Evolutionary conservation across 129 eudicot genomes (phyloP).

Genomic region (Tagetes patula): DNA sequence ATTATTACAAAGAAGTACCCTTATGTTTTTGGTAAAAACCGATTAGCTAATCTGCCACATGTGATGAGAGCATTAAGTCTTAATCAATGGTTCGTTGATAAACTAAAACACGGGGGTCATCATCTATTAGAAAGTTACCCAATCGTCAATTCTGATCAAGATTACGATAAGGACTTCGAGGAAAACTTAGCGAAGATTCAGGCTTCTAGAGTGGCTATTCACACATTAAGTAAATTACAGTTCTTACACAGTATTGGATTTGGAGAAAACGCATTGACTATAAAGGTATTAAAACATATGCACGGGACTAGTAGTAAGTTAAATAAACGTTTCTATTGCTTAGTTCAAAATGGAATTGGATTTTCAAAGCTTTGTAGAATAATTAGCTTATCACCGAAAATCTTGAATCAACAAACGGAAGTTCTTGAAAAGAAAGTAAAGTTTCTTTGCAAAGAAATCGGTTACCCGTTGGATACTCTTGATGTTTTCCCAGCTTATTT

Average conservation of each 20-base stretch:
- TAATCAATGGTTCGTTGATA: conserved; percentile 63
- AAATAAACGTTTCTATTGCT: conserved; percentile 54
- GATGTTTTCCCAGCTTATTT: conserved; percentile 63
- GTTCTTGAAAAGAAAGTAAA: conserved; percentile 44
- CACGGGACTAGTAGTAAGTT: conserved; percentile 47
- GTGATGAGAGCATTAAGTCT: conserved; percentile 65
- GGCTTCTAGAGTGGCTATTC: conserved; percentile 31
- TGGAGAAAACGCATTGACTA: conserved; percentile 54
- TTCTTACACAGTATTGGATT: conserved; percentile 70
- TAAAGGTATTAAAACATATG: conserved; percentile 37
- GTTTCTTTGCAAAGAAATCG: conserved; percentile 51
- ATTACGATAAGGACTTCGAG: conserved; percentile 41
- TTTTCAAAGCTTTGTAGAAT: conserved; percentile 65
- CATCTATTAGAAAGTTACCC: conserved; percentile 39
- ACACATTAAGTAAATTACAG: conserved; percentile 43
- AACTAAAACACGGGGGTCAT: conserved; percentile 48
- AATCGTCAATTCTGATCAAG: conserved; percentile 39
- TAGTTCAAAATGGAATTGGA: conserved; percentile 51
- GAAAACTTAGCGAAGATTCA: conserved; percentile 39
- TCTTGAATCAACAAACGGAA: conserved; percentile 56
- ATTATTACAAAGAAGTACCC: conserved; percentile 39
- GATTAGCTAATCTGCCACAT: conserved; percentile 57
- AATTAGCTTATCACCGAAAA: conserved; percentile 44
- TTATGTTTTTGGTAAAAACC: conserved; percentile 64
- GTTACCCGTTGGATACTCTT: conserved; percentile 49